Evolutionary conservation across 495 filamentous ascomycete genomes (phyloP), one percentile per base, ranked within the genome.

Genomic region (Cercophora scortea): DNA sequence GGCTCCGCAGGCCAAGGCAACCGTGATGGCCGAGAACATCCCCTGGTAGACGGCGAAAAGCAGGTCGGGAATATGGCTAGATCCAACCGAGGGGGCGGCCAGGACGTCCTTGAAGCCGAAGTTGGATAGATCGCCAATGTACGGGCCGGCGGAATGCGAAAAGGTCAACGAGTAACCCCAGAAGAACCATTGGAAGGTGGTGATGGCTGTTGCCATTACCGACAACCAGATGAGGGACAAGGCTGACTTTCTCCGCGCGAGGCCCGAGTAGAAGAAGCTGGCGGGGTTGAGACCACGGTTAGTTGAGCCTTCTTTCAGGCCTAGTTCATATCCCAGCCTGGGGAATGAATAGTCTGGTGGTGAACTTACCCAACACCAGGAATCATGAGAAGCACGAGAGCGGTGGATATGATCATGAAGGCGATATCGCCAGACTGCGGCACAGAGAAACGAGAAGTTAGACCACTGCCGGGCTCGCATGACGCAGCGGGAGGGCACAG

Each of bases 101-200:
- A 96, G 73, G 10, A 91, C 86, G 68, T 87, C 79, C 52, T 72
- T 82, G 61, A 95, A 86, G n/a, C 88, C 90, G 59, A 95, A 81
- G 70, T 97, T 93, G 36, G 79, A 65, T 12, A 97, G 71, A 59
- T 90, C 76, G 36, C 92, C 92, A 58, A 97, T 88, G 69, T 79
- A 97, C 34, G 70, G 81, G 36, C 88, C 87, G 8, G 88, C 90
- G 3, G 79, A 72, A 65, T 94, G 88, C n/a, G 88, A 94, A 71
- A 96, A 97, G 36, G 90, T 81, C 33, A 97, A 73, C 5, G 89
- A 94, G 66, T 91, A 96, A 34, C 92, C 92, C 92, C 91, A 96
- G 78, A 96, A 95, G 76, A 96, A 97, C 91, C 92, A 97, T 69
- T 96, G 90, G 71, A 97, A 94, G 17, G 83, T 86, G 9, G 90